Percentiles rank a stretch among this genome's conserved stretches.
Conservation (phyloP, 352 stramenopile genomes). For the Phytophthora crassamura region DNA sequence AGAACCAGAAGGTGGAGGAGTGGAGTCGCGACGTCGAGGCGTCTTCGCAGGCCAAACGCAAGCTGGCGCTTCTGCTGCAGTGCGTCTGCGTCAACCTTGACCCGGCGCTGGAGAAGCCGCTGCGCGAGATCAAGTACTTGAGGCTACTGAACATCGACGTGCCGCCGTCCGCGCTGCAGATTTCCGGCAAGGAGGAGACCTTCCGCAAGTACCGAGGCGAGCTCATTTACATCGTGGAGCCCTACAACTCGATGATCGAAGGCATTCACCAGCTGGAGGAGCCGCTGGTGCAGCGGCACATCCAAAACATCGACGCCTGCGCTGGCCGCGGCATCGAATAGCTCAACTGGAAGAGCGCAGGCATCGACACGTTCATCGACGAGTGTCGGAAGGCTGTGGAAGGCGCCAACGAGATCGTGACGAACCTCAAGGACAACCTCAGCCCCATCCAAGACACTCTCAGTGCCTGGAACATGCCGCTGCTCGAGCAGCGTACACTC, state of each 20-base stretch:
- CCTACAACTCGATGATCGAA: slow-evolving; percentile 98
- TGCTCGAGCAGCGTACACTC: slow-evolving; percentile 94
- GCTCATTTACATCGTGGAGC: slow-evolving; percentile 97
- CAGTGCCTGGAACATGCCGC: slow-evolving; percentile 90
- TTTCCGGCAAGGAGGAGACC: slow-evolving; percentile 95
- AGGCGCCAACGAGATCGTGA: slow-evolving; percentile 94
- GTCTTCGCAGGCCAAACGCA: slow-evolving; percentile 95
- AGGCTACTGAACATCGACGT: slow-evolving; percentile 95
- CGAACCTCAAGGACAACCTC: slow-evolving; percentile 97
- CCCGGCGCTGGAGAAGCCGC: slow-evolving; percentile 94
- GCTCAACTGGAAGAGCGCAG: slow-evolving; percentile 96
- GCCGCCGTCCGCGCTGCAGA: slow-evolving; percentile 93
- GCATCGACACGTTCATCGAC: slow-evolving; percentile 95
- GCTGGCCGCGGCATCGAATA: slow-evolving; percentile 93
- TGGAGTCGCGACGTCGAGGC: slow-evolving; percentile 96
- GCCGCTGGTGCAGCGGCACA: slow-evolving; percentile 94
- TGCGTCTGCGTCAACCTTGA: slow-evolving; percentile 98
- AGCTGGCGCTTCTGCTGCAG: slow-evolving; percentile 92
- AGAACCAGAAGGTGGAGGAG: slow-evolving; percentile 97
- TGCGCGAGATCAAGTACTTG: slow-evolving; percentile 99
- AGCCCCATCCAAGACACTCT: slow-evolving; percentile 94
- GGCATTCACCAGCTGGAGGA: slow-evolving; percentile 97
- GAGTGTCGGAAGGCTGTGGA: slow-evolving; percentile 88
- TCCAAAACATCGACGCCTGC: slow-evolving; percentile 96
- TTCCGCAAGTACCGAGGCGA: slow-evolving; percentile 97